phyloP scores from a whole-genome alignment of 306 rosid genomes.

The Oxytropis ochrocephala region DNA sequence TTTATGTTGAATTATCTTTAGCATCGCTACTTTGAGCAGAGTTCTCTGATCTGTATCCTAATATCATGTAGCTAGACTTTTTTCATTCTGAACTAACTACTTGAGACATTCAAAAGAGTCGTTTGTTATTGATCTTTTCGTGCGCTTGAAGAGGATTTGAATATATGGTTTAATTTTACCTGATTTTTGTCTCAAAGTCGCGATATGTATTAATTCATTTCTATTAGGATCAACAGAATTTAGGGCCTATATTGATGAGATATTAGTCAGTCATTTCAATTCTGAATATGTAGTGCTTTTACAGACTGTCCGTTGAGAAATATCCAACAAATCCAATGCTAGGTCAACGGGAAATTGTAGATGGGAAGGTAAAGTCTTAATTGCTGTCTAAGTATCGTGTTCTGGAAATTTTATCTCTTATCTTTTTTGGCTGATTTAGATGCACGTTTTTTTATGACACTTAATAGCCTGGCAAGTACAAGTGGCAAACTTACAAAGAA shows the following conservation, averaged over 20 bases:
- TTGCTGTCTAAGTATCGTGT: neutral
- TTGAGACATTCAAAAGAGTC: neutral
- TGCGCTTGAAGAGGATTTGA: neutral
- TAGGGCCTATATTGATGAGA: neutral
- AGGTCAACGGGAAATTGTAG: slow-evolving; percentile 58
- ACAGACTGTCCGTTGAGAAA: slow-evolving; percentile 77
- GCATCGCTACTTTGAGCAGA: neutral
- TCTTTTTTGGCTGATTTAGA: slow-evolving; percentile 17
- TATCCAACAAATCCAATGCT: slow-evolving; percentile 69
- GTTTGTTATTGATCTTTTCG: neutral
- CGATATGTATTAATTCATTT: neutral
- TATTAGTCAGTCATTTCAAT: neutral
- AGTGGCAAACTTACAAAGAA: slow-evolving; percentile 72
- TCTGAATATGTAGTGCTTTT: slow-evolving; percentile 8
- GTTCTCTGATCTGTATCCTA: slow-evolving; percentile 10
- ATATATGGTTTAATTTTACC: neutral
- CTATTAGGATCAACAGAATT: neutral
- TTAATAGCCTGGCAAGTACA: slow-evolving; percentile 65
- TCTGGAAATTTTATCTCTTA: neutral
- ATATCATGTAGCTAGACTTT: neutral
- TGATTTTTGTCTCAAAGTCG: neutral
- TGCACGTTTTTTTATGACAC: neutral
- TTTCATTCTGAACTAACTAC: neutral
- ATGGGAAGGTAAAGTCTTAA: slow-evolving; percentile 51
- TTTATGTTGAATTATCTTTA: neutral